Evolutionary conservation across 1,284 basidiomycete species (phyloP).

Genomic region (Pseudozyma sp.): DNA sequence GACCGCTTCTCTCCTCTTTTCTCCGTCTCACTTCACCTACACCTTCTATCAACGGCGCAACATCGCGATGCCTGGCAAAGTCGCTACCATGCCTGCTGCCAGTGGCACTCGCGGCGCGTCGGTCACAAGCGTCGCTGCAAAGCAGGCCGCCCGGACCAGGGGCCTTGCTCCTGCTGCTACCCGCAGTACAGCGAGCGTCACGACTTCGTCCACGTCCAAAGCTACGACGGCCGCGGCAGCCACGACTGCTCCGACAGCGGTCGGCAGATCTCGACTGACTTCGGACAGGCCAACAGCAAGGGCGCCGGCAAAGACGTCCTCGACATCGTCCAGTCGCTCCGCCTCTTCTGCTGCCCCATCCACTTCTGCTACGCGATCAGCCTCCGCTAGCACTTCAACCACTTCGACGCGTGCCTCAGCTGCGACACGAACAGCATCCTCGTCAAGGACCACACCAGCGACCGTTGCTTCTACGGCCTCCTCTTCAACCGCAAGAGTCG

Average conservation of each 20-base stretch:
- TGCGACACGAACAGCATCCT: background rate
- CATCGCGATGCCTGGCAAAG: constrained; percentile 26
- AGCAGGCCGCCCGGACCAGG: constrained; percentile 13
- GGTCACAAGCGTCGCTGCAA: constrained; percentile 1
- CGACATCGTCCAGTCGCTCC: constrained; percentile 21
- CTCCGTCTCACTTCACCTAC: background rate
- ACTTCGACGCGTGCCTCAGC: constrained; percentile 15
- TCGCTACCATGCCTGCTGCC: constrained; percentile 19
- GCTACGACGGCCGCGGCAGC: background rate
- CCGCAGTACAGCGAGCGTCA: constrained; percentile 1
- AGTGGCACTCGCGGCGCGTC: background rate
- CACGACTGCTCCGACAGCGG: background rate
- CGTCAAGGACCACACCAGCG: background rate
- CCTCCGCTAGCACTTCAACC: constrained; percentile 11
- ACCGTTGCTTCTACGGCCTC: background rate
- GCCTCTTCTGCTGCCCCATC: constrained; percentile 7
- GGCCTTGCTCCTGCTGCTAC: constrained; percentile 5
- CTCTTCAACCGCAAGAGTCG: constrained; percentile 8
- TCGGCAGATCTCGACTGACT: constrained; percentile 11
- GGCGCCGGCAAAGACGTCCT: constrained; percentile 8
- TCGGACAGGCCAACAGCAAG: constrained; percentile 1
- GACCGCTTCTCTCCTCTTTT: background rate
- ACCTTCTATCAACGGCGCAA: background rate
- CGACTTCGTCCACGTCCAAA: background rate
- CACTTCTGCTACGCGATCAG: constrained; percentile 17